Base-by-base conservation (phyloP, 306 rosid species). In the Elaeagnus macrophylla region DNA sequence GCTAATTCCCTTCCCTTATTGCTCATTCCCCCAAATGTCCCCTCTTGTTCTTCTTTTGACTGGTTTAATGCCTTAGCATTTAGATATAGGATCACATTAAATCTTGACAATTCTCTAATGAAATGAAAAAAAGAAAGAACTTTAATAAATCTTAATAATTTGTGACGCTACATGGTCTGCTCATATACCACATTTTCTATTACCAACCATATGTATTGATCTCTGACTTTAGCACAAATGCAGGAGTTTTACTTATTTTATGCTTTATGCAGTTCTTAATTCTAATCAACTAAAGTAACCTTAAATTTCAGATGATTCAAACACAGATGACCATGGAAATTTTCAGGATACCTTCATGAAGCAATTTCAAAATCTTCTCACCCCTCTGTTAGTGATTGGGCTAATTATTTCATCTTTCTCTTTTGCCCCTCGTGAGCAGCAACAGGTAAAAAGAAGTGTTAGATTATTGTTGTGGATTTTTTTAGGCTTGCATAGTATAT, bases 301-400 rank as follows among this genome's bases (percentile, higher is more conserved):
- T 74, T 50, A 67, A 32, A 48, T 75, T 66, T 64, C 82, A 91
- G 99, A 85, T 4, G 86, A 75, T 7, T 78, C 96, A 7, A 79
- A 77, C 60, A 53, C 89, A 0, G 96, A 84, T 37, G 96, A 77
- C 16, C 68, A 64, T 0, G 85, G 85, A 41, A 72, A 36, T 67
- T 82, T 75, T 75, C 81, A 76, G 56, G 86, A 82, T 46, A 12
- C 73, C 47, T 69, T 87, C 64, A 14, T 78, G 72, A 87, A 61
- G 71, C 77, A 76, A 57, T 64, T 78, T 63, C 85, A 80, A 58
- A 82, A 66, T 53, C 40, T 82, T 41, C 6, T 79, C 39, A 69
- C 83, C 48, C 89, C 88, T 39, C 57, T 82, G 35, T 13, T 91
- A 67, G 73, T 78, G 59, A 56, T 91, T 35, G 88, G 75, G 49